These are phyloP conservation scores for Ophiostoma perfectum DNA, from an alignment of 2,329 filamentous ascomycete genomes.

Conservation along the genomic window DNA sequence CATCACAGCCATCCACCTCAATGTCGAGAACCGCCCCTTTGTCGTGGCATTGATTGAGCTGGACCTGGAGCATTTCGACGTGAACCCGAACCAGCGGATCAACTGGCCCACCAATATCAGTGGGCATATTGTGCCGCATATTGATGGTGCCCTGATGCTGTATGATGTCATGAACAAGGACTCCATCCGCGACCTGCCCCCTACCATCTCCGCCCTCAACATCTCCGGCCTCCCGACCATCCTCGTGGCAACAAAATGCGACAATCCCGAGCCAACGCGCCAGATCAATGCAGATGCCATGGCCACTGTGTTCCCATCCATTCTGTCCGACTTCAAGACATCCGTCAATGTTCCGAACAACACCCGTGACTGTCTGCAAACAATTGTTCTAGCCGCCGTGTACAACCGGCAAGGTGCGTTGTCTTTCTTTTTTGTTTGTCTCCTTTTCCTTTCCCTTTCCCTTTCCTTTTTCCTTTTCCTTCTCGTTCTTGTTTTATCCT, in stretches of 20 bases:
- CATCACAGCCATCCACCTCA: slow-evolving; percentile 52
- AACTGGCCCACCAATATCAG: slow-evolving; percentile 64
- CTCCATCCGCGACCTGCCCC: slow-evolving; percentile 67
- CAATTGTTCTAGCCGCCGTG: slow-evolving; percentile 68
- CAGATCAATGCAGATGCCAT: slow-evolving; percentile 66
- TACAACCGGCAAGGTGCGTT: slow-evolving; percentile 57
- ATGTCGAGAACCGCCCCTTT: slow-evolving; percentile 53
- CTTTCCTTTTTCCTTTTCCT: slow-evolving; percentile 3
- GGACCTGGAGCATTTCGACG: slow-evolving; percentile 60
- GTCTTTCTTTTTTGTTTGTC: slow-evolving; percentile 35
- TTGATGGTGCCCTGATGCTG: slow-evolving; percentile 78
- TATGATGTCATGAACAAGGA: slow-evolving; percentile 81
- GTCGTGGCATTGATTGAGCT: slow-evolving; percentile 60
- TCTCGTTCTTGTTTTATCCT: neutral
- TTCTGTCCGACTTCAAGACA: slow-evolving; percentile 67
- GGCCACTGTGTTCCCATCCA: slow-evolving; percentile 58
- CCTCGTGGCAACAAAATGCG: slow-evolving; percentile 86
- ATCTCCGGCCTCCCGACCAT: slow-evolving; percentile 69
- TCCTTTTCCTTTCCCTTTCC: slow-evolving; percentile 2
- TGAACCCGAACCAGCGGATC: slow-evolving; percentile 53
- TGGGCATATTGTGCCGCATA: slow-evolving; percentile 64
- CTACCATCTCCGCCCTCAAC: slow-evolving; percentile 67
- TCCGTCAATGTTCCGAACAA: slow-evolving; percentile 65
- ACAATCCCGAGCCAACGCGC: slow-evolving; percentile 63
- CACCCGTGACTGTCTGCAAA: slow-evolving; percentile 68